Conservation (phyloP, 2,329 filamentous ascomycete species). For the Penicillium crustosum region DNA sequence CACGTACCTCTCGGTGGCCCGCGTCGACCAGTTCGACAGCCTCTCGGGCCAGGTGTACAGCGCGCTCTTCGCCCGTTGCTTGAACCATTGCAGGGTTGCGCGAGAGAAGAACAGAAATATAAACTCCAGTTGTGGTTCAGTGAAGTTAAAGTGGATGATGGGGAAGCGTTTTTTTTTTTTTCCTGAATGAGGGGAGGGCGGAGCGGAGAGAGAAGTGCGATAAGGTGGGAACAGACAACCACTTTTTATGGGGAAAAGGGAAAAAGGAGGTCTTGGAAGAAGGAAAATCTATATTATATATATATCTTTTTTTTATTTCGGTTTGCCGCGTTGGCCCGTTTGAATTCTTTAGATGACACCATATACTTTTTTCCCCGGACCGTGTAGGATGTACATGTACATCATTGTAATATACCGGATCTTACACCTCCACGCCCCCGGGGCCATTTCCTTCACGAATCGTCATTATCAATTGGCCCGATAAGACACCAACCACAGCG, state of each 20-base stretch:
- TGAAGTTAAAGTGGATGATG: not conserved
- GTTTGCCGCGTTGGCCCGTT: constrained; percentile 5
- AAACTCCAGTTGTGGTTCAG: not conserved
- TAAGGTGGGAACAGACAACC: constrained; percentile 9
- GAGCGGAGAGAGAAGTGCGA: constrained; percentile 13
- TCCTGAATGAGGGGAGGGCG: constrained; percentile 12
- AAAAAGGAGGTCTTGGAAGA: constrained; percentile 7
- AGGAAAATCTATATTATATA: not conserved
- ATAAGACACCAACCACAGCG: constrained; percentile 37
- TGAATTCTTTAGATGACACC: not conserved
- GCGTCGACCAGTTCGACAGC: constrained; percentile 49
- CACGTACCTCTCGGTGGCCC: constrained; percentile 47
- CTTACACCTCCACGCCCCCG: not conserved
- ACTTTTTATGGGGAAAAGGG: constrained; percentile 8
- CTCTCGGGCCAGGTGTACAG: constrained; percentile 47
- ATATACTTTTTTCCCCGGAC: not conserved
- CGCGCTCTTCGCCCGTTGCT: constrained; percentile 47
- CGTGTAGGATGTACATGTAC: not conserved
- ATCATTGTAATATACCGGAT: not conserved
- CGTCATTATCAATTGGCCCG: constrained; percentile 24
- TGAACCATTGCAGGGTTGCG: constrained; percentile 43
- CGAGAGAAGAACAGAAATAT: not conserved
- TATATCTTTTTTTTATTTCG: not conserved
- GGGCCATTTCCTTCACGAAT: constrained; percentile 10
- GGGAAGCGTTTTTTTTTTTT: constrained; percentile 17